phyloP scores from a whole-genome alignment of 2,329 filamentous ascomycete genomes.

The Fusarium avenaceum region DNA sequence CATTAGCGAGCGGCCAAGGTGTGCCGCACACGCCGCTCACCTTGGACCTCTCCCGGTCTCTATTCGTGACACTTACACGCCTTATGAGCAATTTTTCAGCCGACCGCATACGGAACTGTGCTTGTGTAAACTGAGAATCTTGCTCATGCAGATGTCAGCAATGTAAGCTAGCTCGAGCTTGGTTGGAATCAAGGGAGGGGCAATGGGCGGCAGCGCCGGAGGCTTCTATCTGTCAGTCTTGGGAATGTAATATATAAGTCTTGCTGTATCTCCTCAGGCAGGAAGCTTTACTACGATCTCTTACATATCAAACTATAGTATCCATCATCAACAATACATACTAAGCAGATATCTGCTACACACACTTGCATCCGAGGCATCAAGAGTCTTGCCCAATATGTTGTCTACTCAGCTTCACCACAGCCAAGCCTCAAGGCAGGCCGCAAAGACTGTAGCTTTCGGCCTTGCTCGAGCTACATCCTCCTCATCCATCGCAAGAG shows the following conservation, averaged over 20 bases:
- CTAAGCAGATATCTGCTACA: conserved; percentile 18
- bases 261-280: conserved; percentile 30
- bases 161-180: conserved; percentile 7
- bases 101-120: conserved; percentile 9
- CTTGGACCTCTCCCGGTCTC: conserved; percentile 39
- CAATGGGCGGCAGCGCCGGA: conserved; percentile 6
- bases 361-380: conserved; percentile 18
- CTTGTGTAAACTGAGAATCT: not conserved
- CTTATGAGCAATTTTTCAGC: conserved; percentile 24
- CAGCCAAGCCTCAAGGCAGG: conserved; percentile 44
- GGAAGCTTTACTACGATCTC: conserved; percentile 19
- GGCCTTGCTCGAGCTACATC: conserved; percentile 36
- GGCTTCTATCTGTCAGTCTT: conserved; percentile 5
- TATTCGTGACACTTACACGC: conserved; percentile 42
- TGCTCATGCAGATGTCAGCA: conserved; percentile 15
- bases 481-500: conserved; percentile 31
- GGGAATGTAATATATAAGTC: conserved; percentile 36
- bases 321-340: conserved; percentile 5
- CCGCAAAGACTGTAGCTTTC: conserved; percentile 44
- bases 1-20: conserved; percentile 8
- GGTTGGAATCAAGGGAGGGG: not conserved
- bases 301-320: conserved; percentile 20
- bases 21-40: conserved; percentile 40
- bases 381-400: conserved; percentile 41
- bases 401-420: conserved; percentile 48